Evolutionary conservation across 306 rosid species (phyloP), one percentile per base, ranked within the genome.

Genomic region (Vicia villosa): DNA sequence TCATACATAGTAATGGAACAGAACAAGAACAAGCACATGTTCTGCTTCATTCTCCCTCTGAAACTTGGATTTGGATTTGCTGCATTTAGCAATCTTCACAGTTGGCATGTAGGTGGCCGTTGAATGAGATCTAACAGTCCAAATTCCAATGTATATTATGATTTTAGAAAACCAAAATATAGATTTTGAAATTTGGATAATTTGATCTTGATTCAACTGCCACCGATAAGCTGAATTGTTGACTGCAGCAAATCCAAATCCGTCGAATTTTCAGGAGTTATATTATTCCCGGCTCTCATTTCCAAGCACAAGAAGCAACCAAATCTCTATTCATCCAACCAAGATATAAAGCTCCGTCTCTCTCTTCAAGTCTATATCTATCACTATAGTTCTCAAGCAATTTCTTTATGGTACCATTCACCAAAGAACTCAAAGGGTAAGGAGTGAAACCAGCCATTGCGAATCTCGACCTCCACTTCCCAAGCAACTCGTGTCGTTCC

Each of bases 261-360:
- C 20, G n/a, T 26, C 30, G 3, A 40, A 67, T 50, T 22, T 34
- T 26, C 2, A 32, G n/a, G 43, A 34, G 60, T 41, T 49, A 63
- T 67, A 66, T 20, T 17, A 28, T 28, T 75, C 63, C 78, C 21
- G 46, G 63, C 61, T 63, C 69, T 83, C 80, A 94, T 82, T 74
- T 89, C 99, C 99, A 95, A 7, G 99, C 99, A 60, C 92, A 95
- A 63, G 99, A 89, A 84, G 96, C 89, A 79, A 95, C 95, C 86
- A 95, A 82, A 79, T 84, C 89, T 78, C 99, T 86, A 69, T 87
- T 80, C 99, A 86, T 95, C 99, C 99, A 95, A 57, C 99, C 99
- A 52, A 95, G 88, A 74, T 88, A 91, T n/a, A 91, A 83, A 61
- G 95, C 95, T 59, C 91, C 99, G 46, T 83, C 92, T 72, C 85